A percentile compares a stretch with the other conserved stretches of the same genome.
These are phyloP conservation scores for Penicillium verrucosum DNA, from an alignment of 2,329 filamentous ascomycete genomes.

Conservation along the genomic window DNA sequence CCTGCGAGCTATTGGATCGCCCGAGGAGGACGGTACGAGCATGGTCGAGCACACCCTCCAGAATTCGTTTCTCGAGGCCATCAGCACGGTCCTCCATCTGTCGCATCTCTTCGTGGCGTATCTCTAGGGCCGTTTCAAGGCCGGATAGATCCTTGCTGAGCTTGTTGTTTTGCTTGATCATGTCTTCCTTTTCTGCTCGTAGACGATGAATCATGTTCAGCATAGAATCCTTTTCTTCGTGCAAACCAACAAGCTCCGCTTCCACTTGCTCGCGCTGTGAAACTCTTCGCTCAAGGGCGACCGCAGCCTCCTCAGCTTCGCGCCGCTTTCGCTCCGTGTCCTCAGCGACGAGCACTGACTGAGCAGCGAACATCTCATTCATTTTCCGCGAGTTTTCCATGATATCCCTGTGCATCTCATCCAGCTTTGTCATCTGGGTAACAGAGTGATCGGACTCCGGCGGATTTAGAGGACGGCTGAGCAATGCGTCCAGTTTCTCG, in stretches of 20 bases:
- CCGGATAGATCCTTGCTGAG: constrained; percentile 83
- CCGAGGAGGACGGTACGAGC: constrained; percentile 80
- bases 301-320: constrained; percentile 72
- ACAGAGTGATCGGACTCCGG: constrained; percentile 66
- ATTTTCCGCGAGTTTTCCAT: constrained; percentile 80
- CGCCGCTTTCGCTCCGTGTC: constrained; percentile 76
- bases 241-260: constrained; percentile 48
- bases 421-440: constrained; percentile 73
- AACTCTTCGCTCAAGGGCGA: constrained; percentile 74
- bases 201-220: constrained; percentile 53
- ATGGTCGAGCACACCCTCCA: constrained; percentile 95
- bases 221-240: constrained; percentile 61
- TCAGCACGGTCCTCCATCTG: constrained; percentile 89
- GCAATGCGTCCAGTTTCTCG: constrained; percentile 38
- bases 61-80: constrained; percentile 81
- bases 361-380: constrained; percentile 60
- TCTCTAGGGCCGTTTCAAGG: constrained; percentile 81
- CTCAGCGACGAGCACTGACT: constrained; percentile 57
- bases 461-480: constrained; percentile 53
- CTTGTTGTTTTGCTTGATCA: constrained; percentile 73
- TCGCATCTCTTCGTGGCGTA: constrained; percentile 86
- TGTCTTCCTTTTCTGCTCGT: constrained; percentile 57
- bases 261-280: constrained; percentile 64
- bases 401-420: constrained; percentile 85
- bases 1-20: constrained; percentile 55